A percentile compares a stretch with the other conserved stretches of the same genome.
phyloP scores from a whole-genome alignment of 495 filamentous ascomycete species.

The Cudoniella acicularis region DNA sequence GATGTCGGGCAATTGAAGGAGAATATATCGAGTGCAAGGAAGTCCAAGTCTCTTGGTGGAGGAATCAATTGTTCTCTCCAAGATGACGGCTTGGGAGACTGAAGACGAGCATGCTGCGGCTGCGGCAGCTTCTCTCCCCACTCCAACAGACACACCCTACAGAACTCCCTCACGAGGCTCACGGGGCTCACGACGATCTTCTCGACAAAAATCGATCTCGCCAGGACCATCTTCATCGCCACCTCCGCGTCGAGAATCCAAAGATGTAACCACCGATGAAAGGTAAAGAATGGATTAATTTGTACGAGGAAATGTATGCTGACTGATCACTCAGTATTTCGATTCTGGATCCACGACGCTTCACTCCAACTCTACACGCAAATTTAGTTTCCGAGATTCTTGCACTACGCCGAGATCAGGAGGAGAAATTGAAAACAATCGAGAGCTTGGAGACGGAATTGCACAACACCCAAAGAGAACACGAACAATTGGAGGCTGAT shows the following conservation, averaged over 20 bases:
- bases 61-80: background rate
- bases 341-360: slow-evolving; percentile 80
- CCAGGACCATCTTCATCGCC: slow-evolving; percentile 62
- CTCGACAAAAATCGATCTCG: slow-evolving; percentile 45
- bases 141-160: slow-evolving; percentile 64
- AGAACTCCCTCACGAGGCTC: slow-evolving; percentile 56
- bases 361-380: slow-evolving; percentile 93
- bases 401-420: slow-evolving; percentile 78
- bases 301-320: background rate
- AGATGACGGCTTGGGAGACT: slow-evolving; percentile 51
- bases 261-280: slow-evolving; percentile 61
- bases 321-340: too few relatives aligned
- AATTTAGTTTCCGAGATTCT: slow-evolving; percentile 94
- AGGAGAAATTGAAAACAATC: slow-evolving; percentile 79
- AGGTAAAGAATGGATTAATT: slow-evolving; percentile 32
- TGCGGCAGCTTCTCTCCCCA: slow-evolving; percentile 52
- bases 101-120: slow-evolving; percentile 50
- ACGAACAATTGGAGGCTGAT: slow-evolving; percentile 60
- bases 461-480: slow-evolving; percentile 66
- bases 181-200: slow-evolving; percentile 45
- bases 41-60: background rate
- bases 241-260: slow-evolving; percentile 52
- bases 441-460: slow-evolving; percentile 76
- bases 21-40: background rate
- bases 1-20: slow-evolving; percentile 15